Evolutionary conservation across 371 early-diverging fungal genomes (phyloP).

Genomic region (Syncephalastrum contaminatum): DNA sequence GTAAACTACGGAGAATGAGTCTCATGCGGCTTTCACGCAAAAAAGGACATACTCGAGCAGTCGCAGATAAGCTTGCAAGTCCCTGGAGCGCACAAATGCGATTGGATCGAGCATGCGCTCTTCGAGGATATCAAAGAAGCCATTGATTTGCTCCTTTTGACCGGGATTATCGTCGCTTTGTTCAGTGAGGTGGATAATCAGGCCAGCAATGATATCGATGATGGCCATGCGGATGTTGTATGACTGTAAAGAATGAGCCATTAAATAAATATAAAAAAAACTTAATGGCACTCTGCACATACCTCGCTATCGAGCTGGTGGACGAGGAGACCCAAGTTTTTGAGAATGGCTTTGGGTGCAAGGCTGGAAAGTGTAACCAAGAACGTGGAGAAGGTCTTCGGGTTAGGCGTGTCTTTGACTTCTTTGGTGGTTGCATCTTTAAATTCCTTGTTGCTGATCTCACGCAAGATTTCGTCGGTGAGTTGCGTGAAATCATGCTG

Average conservation of each 20-base stretch:
- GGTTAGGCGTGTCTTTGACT: constrained; percentile 70
- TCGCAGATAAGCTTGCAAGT: constrained; percentile 82
- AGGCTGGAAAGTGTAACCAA: constrained; percentile 80
- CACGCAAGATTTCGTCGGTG: constrained; percentile 79
- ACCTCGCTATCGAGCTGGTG: constrained; percentile 88
- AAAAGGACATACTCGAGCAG: constrained; percentile 69
- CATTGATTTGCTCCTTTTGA: constrained; percentile 60
- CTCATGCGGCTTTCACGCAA: not conserved
- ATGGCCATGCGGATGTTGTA: constrained; percentile 83
- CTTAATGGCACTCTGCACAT: constrained; percentile 9
- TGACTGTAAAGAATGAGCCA: constrained; percentile 46
- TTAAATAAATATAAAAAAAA: not conserved
- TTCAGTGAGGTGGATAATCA: constrained; percentile 68
- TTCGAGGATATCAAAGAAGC: constrained; percentile 84
- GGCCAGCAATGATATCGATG: constrained; percentile 83
- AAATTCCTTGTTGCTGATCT: constrained; percentile 63
- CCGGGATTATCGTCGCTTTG: constrained; percentile 61
- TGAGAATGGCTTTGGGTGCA: constrained; percentile 76
- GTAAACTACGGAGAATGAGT: constrained; percentile 24
- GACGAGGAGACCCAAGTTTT: constrained; percentile 82
- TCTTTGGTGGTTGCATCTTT: constrained; percentile 50
- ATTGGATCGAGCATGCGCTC: constrained; percentile 89
- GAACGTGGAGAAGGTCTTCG: constrained; percentile 84
- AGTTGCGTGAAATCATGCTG: constrained; percentile 71
- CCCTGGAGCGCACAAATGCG: constrained; percentile 79